These are phyloP conservation scores for Trametes versicolor DNA, from an alignment of 1,284 basidiomycete genomes.

Conservation along the genomic window DNA sequence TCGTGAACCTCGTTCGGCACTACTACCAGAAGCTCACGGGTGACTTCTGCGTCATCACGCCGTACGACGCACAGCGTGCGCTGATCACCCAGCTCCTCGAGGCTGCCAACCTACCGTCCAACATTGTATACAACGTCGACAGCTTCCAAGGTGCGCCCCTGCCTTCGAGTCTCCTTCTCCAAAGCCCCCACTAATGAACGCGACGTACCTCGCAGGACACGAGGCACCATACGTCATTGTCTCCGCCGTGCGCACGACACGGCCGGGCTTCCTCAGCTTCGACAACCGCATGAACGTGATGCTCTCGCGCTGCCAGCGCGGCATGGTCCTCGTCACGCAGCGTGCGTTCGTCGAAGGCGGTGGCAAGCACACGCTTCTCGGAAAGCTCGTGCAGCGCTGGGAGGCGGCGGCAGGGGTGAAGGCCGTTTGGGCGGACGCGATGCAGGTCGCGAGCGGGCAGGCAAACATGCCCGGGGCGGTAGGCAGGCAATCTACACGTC, in stretches of 20 bases:
- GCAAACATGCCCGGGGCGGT: slow-evolving; percentile 23
- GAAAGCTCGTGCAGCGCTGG: slow-evolving; percentile 33
- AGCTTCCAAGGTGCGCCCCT: slow-evolving; percentile 68
- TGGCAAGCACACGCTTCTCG: slow-evolving; percentile 27
- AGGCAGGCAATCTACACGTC: background rate
- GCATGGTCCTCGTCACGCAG: slow-evolving; percentile 40
- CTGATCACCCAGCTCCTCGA: slow-evolving; percentile 61
- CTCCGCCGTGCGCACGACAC: slow-evolving; percentile 66
- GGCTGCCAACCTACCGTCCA: slow-evolving; percentile 51
- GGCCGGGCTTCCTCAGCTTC: slow-evolving; percentile 66
- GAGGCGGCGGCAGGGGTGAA: slow-evolving; percentile 16
- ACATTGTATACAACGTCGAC: slow-evolving; percentile 73
- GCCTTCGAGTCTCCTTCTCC: slow-evolving; percentile 16
- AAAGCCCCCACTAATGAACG: slow-evolving; percentile 12
- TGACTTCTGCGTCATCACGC: slow-evolving; percentile 70
- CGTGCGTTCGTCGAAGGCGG: slow-evolving; percentile 32
- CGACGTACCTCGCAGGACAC: slow-evolving; percentile 37
- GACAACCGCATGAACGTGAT: slow-evolving; percentile 73
- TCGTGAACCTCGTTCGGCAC: slow-evolving; percentile 50
- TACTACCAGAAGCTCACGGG: slow-evolving; percentile 44
- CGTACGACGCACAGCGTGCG: slow-evolving; percentile 72
- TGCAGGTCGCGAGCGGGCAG: slow-evolving; percentile 21
- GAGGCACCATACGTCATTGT: slow-evolving; percentile 64
- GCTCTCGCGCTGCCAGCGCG: slow-evolving; percentile 43
- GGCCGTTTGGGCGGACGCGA: slow-evolving; percentile 26